Base-by-base conservation (phyloP, 352 stramenopile genomes). In the Globisporangium okanoganense region DNA sequence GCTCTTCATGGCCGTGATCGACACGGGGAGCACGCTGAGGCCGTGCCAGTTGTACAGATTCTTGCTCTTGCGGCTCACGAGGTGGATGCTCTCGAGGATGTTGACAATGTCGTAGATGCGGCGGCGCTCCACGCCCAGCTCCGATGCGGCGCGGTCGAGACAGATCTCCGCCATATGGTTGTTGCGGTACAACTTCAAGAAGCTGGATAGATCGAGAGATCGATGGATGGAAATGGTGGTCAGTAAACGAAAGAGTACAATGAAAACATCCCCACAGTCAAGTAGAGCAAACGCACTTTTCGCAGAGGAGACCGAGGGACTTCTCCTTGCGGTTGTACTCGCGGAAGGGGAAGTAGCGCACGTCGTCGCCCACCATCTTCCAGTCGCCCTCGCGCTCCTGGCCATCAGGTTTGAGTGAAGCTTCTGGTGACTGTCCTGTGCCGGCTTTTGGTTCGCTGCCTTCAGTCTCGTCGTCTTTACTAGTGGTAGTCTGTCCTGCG, bases 81-180 rank as follows among this genome's bases (percentile, higher is more conserved):
- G 87, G 33, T 94, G 79, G 41, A 99, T 90, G 52, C 88, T 96
- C 69, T 99, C 96, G 29, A 99, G 78, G 70, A 99, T 99, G 69
- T 99, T 99, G 50, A 99, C 94, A 44, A 99, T 97, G 72, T 99
- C 96, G 69, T 99, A 99, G 55, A 99, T 98, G 18, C 96, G 78
- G 41, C 96, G 80, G 44, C 96, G 82, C 69, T 98, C 95, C 0
- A 99, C 95, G 2, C 87, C 85, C 1, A 95, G 67, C 58, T 92
- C 75, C 0, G 71, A 67, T 0, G 85, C 85, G 14, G 84, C 83
- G 58, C 71, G 67, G 41, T 93, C 82, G 1, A 95, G 61, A 62
- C 82, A 93, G 55, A 95, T 88, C 64, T 95, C 85, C 0, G 77
- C 56, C 48, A 92, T 82, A 51, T 82, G 62, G 60, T 88, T 72